These are phyloP conservation scores for Cinnamomum chago DNA, from an alignment of 164 flowering plant species.

Conservation along the genomic window DNA sequence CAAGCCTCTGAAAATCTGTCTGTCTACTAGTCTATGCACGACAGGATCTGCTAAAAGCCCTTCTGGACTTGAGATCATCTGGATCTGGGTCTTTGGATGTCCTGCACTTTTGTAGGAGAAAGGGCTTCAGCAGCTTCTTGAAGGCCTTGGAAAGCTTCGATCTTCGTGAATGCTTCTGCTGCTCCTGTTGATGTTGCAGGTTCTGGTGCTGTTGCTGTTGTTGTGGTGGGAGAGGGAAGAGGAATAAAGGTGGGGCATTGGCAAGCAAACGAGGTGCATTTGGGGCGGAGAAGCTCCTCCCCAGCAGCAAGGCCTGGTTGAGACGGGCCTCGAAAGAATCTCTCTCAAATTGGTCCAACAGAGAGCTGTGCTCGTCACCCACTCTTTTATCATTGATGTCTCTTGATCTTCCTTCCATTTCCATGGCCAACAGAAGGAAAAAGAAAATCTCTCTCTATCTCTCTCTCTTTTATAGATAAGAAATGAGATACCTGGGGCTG, in stretches of 20 bases:
- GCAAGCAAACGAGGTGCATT: background rate
- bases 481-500: too few species aligned
- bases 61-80: slow-evolving; percentile 26
- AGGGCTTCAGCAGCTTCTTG: slow-evolving; percentile 1
- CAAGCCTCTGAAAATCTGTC: too few species aligned
- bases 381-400: background rate
- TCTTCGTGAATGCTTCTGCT: background rate
- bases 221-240: background rate
- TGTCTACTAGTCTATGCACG: slow-evolving; percentile 5
- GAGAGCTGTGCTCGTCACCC: background rate
- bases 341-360: background rate
- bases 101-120: background rate
- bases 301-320: background rate
- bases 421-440: background rate
- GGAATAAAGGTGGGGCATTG: background rate
- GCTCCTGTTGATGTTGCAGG: background rate
- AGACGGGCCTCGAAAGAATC: background rate
- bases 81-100: slow-evolving; percentile 13
- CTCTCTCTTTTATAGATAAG: too few species aligned
- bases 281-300: background rate
- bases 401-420: background rate
- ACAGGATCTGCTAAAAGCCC: slow-evolving; percentile 49
- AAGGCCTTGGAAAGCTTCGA: background rate
- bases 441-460: background rate
- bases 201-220: background rate